Base-by-base conservation (phyloP, 345 rosid species). In the Carallia brachiata region DNA sequence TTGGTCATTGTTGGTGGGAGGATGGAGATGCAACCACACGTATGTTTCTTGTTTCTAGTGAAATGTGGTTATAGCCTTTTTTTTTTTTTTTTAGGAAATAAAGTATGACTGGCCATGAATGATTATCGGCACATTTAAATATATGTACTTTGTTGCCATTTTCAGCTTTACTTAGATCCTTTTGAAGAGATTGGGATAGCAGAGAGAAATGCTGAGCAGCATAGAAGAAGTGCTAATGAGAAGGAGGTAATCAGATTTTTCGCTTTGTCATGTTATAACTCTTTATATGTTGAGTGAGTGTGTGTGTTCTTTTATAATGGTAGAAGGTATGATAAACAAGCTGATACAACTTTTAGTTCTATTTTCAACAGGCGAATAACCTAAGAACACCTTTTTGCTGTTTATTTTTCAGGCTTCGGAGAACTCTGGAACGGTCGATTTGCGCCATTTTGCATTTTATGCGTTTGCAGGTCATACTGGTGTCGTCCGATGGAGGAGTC, bases 381-480 rank as follows among this genome's bases (percentile, higher is more conserved):
- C 50, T 44, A 44, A 44, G 12, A 44, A 3, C 3, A 12, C 16
- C 17, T 3, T 44, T 44, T 44, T 44, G 50, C 12, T 44, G 50
- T 44, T 44, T 44, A 12, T 16, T 44, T 44, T 12, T 44, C 60
- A 95, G 99, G 84, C 75, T 75, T 83, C 91, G 77, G 92, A 92
- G 78, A 90, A 85, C 71, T 81, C 96, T 59, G 96, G 86, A 78
- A 79, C 81, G 64, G 71, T 83, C 66, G 78, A 92, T 83, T 73
- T 96, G 76, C 96, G 91, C 50, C 94, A 90, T 83, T 96, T 96
- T 84, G 90, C 96, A 8, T 84, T 96, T 75, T 92, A 84, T 82
- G 99, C 98, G 66, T 89, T 89, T 62, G 94, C 89, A 78, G 96
- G 99, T 69, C 82, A 73, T 78, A 84, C 75, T 81, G 99, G 99